These are phyloP conservation scores for Cylindricascospora bacillispora DNA, from an alignment of 1,139 yeast genomes.

Conservation along the genomic window DNA sequence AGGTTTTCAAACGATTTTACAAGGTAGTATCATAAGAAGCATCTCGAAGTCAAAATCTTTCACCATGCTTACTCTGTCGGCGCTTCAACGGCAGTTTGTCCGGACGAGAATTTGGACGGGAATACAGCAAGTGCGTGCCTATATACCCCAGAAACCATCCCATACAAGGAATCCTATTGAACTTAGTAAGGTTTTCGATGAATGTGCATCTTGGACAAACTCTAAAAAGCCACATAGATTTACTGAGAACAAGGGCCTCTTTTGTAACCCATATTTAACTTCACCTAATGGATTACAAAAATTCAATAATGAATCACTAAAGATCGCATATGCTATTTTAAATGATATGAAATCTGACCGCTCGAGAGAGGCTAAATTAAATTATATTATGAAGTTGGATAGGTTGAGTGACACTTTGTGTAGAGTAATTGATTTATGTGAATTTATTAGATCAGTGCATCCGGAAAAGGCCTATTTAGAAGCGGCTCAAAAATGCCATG, in stretches of 20 bases:
- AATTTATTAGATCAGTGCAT: constrained; percentile 80
- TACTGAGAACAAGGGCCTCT: constrained; percentile 64
- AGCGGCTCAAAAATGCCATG: constrained; percentile 85
- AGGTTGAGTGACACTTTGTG: constrained; percentile 80
- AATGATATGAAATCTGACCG: constrained; percentile 38
- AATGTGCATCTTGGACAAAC: no score
- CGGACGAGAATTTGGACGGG: no score
- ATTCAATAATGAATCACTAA: constrained; percentile 54
- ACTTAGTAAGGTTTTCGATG: no score
- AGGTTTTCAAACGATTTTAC: no score
- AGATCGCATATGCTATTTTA: constrained; percentile 51
- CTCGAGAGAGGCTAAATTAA: constrained; percentile 34
- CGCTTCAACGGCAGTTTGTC: no score
- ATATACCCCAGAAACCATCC: no score
- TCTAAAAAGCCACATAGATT: no score
- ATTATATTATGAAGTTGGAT: constrained; percentile 59
- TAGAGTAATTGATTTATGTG: constrained; percentile 88
- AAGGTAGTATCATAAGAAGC: no score
- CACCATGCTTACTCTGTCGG: no score
- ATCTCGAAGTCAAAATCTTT: no score
- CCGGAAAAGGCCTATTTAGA: constrained; percentile 58
- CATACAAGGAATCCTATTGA: no score
- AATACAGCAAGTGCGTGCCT: no score
- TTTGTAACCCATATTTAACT: constrained; percentile 54
- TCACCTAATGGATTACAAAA: constrained; percentile 58